A percentile compares a stretch with the other conserved stretches of the same genome.
Conservation (phyloP, 305 asterid genomes). For the Fraxinus greggii region DNA sequence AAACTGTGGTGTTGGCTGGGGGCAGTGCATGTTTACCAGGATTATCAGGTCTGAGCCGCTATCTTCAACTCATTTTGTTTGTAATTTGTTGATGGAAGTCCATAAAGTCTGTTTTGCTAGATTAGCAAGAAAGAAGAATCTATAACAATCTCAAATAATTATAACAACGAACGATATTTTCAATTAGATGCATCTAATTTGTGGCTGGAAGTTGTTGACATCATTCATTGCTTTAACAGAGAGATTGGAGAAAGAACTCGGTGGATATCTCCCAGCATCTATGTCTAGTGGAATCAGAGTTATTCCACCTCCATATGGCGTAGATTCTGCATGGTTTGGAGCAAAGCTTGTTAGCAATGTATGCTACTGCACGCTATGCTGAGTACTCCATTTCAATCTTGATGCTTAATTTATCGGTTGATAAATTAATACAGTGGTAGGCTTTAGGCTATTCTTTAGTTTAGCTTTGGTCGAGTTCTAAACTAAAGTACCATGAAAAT, state of each 20-base stretch:
- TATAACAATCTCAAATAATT: background rate
- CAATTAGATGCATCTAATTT: slow-evolving; percentile 5
- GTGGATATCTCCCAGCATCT: slow-evolving; percentile 45
- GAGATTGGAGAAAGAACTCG: slow-evolving; percentile 82
- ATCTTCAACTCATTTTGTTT: slow-evolving; percentile 1
- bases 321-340: slow-evolving; percentile 93
- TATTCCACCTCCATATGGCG: slow-evolving; percentile 80
- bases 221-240: slow-evolving; percentile 45
- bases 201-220: slow-evolving; percentile 17
- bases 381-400: background rate
- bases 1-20: slow-evolving; percentile 80
- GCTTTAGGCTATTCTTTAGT: background rate
- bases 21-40: slow-evolving; percentile 97
- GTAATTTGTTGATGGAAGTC: slow-evolving; percentile 9
- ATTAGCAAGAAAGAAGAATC: background rate
- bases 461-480: background rate
- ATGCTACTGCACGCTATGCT: slow-evolving; percentile 31
- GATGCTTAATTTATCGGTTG: slow-evolving; percentile 8
- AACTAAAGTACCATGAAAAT: background rate
- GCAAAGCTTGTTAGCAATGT: slow-evolving; percentile 93
- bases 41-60: slow-evolving; percentile 64
- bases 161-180: background rate
- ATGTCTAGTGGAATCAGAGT: slow-evolving; percentile 66
- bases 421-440: background rate
- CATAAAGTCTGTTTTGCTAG: slow-evolving; percentile 2